Evolutionary conservation across 208 protist genomes (phyloP), one percentile per base, ranked within the genome.

Genomic region (Leishmania gerbilli): DNA sequence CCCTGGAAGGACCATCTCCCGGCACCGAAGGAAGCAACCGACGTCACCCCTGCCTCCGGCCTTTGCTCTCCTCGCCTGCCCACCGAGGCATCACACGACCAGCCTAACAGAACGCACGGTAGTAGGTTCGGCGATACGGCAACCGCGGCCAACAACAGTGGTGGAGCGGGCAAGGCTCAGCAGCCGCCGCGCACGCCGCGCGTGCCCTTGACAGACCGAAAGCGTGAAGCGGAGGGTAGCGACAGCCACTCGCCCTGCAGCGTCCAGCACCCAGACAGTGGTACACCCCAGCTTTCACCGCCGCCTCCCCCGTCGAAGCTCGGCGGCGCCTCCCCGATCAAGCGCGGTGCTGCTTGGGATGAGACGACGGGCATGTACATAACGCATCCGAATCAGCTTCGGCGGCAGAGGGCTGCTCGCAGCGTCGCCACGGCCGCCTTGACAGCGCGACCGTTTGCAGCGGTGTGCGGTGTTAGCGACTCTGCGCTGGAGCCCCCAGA

Each of bases 311-410:
- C 55, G 24, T 31, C 71, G 42, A 15, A 49, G 45, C 47, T 31
- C n/a, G 34, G 47, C 47, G 71, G 71, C 49, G 76, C 71, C 3
- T 80, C 82, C 24, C 77, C 77, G 37, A 3, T 80, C 68, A 80
- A 85, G 82, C 82, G 77, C 58, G 76, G 82, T 24, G 77, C 74
- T 58, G 82, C 82, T 51, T 85, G 82, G 82, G 77, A 85, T 56
- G 82, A 80, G 45, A 47, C 58, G 8, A 85, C 82, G 5, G 60
- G 71, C 1, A 85, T 64, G 49, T 85, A 85, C 77, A 76, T 85
- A n/a, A 85, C 82, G 2, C 82, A 85, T 60, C 82, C 82, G 27
- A 81, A 85, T 47, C 82, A 85, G 82, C 76, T 15, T 7, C 82
- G 77, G 9, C 82, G 82, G 34, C 82, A 81, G 77, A 62, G 74